A percentile compares a stretch with the other conserved stretches of the same genome.
These are phyloP conservation scores for Hyparrhenia diplandra DNA, from an alignment of 176 grass and related monocot species.

Conservation along the genomic window DNA sequence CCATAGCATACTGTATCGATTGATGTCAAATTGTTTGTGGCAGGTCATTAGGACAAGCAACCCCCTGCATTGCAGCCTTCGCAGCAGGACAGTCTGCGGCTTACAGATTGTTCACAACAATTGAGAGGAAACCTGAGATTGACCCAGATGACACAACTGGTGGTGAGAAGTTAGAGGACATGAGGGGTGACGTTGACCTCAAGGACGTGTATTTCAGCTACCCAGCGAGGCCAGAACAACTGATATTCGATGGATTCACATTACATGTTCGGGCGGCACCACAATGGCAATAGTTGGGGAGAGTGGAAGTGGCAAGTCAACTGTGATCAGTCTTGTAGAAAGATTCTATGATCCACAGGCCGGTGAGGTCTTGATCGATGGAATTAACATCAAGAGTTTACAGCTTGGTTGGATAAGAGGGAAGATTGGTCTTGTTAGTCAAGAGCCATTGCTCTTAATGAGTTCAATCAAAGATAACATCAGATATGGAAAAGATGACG, in stretches of 20 bases:
- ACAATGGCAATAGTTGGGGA: slow-evolving; percentile 62
- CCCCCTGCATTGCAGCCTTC: neutral
- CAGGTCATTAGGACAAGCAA: neutral
- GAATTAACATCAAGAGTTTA: slow-evolving; percentile 56
- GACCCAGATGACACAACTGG: neutral
- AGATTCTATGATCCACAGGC: slow-evolving; percentile 67
- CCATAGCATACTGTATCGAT: neutral
- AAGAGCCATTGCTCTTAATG: slow-evolving; percentile 60
- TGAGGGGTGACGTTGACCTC: neutral
- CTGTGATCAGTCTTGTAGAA: slow-evolving; percentile 40
- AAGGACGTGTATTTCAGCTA: neutral
- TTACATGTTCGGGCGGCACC: neutral
- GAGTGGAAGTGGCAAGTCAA: slow-evolving; percentile 93
- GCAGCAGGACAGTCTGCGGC: neutral
- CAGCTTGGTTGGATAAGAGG: slow-evolving; percentile 56
- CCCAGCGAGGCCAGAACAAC: neutral
- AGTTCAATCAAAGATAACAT: slow-evolving; percentile 60
- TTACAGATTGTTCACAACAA: neutral
- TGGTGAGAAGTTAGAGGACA: neutral
- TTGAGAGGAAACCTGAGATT: neutral
- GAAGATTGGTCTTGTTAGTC: slow-evolving; percentile 64
- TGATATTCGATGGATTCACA: neutral
- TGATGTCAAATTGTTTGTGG: neutral
- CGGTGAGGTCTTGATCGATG: slow-evolving; percentile 62
- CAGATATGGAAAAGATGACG: slow-evolving; percentile 51